phyloP scores from a whole-genome alignment of 495 filamentous ascomycete genomes.

The Penicillium desertorum region DNA sequence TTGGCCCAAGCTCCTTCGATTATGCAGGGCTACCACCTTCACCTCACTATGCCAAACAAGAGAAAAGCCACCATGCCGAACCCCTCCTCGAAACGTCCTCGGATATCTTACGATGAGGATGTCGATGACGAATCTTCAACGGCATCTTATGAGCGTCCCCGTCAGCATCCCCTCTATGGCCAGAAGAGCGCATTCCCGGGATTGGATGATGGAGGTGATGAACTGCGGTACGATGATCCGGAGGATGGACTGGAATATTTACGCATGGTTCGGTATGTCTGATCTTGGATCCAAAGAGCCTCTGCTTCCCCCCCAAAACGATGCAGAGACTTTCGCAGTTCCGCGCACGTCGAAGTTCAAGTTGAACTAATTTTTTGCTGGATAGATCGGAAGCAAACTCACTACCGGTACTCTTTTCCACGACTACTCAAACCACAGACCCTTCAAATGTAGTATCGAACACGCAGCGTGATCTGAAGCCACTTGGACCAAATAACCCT shows the following conservation, averaged over 20 bases:
- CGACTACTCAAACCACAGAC: constrained; percentile 26
- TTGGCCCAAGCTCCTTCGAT: constrained; percentile 9
- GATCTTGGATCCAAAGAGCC: background rate
- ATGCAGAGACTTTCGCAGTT: constrained; percentile 30
- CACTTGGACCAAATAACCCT: background rate
- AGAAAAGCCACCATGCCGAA: constrained; percentile 31
- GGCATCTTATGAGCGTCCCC: constrained; percentile 41
- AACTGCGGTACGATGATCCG: constrained; percentile 49
- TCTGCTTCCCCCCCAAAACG: constrained; percentile 27
- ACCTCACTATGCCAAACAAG: constrained; percentile 36
- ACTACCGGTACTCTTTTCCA: constrained; percentile 65
- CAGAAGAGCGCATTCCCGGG: constrained; percentile 77
- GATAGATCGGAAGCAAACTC: constrained; percentile 67
- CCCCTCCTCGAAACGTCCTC: constrained; percentile 30
- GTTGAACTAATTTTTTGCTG: constrained; percentile 15
- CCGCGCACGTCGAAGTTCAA: constrained; percentile 12
- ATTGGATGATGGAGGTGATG: constrained; percentile 58
- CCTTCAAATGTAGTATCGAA: background rate
- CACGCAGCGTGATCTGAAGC: background rate
- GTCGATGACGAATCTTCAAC: constrained; percentile 18
- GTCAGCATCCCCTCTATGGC: constrained; percentile 66
- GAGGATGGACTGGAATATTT: constrained; percentile 74
- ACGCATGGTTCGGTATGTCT: constrained; percentile 73
- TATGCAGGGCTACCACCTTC: background rate
- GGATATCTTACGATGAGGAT: constrained; percentile 30